phyloP scores from a whole-genome alignment of 176 grass and related monocot genomes.

The Guadua angustifolia region DNA sequence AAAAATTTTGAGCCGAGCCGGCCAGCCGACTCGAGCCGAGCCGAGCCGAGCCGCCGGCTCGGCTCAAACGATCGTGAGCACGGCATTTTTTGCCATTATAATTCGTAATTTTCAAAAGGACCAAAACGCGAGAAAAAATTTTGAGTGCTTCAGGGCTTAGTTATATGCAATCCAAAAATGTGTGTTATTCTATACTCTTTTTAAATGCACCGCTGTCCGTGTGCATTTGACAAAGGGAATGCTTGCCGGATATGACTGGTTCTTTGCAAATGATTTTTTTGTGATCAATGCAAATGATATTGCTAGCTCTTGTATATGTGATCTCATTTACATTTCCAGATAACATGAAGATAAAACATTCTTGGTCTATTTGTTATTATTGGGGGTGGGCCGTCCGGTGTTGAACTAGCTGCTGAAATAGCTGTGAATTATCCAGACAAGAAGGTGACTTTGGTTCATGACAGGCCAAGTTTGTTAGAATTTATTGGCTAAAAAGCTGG shows the following conservation, averaged over 20 bases:
- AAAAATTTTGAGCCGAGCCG: no score
- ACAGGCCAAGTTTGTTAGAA: constrained; percentile 50
- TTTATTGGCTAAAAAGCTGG: constrained; percentile 43
- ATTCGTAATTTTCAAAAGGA: no score
- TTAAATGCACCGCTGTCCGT: background rate
- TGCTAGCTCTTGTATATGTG: constrained; percentile 14
- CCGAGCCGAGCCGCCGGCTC: no score
- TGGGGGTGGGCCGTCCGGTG: constrained; percentile 42
- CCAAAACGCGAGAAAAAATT: no score
- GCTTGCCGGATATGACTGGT: background rate
- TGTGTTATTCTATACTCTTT: background rate
- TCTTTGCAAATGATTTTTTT: background rate
- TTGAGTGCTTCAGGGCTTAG: background rate
- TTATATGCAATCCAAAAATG: background rate
- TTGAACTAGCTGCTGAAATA: constrained; percentile 61
- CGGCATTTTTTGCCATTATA: no score
- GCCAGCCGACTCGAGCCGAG: no score
- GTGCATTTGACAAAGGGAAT: background rate
- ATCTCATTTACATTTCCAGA: constrained; percentile 38
- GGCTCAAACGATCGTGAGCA: no score
- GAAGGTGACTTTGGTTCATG: constrained; percentile 52
- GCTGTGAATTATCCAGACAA: constrained; percentile 46
- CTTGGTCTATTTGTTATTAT: constrained; percentile 45
- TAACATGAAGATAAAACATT: constrained; percentile 53
- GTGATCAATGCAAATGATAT: background rate